Conservation (phyloP, 169 alveolate genomes). For the Plasmodium relictum region DNA sequence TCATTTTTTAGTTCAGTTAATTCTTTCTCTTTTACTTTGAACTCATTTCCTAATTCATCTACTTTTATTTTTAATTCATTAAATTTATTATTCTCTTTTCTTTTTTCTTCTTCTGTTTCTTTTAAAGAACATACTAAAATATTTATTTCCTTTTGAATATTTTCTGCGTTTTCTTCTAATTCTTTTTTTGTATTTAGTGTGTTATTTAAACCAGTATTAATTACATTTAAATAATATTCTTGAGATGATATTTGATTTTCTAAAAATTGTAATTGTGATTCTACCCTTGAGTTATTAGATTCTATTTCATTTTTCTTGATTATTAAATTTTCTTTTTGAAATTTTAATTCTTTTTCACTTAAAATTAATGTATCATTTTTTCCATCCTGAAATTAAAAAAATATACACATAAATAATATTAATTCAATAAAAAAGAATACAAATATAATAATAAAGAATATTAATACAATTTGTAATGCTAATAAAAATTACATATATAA, state of each 20-base stretch:
- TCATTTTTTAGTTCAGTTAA: neutral
- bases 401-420: neutral
- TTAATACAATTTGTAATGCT: too few species aligned
- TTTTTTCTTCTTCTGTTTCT: constrained; percentile 8
- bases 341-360: constrained; percentile 24
- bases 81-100: constrained; percentile 16
- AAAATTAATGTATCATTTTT: constrained; percentile 1
- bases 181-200: constrained; percentile 30
- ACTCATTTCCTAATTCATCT: neutral
- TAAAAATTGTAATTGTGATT: constrained; percentile 44
- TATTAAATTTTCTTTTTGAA: constrained; percentile 13
- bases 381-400: constrained; percentile 28
- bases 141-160: constrained; percentile 17
- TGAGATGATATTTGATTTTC: constrained; percentile 54
- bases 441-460: neutral
- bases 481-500: too few species aligned
- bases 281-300: constrained; percentile 17
- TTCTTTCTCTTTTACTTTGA: constrained; percentile 10
- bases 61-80: constrained; percentile 12
- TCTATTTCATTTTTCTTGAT: constrained; percentile 7
- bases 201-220: constrained; percentile 22
- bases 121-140: neutral
- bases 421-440: neutral
- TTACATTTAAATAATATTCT: constrained; percentile 38
- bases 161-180: constrained; percentile 4